A percentile compares a stretch with the other conserved stretches of the same genome.
Conservation (phyloP, 2,329 filamentous ascomycete genomes). For the Colletotrichum kahawae region DNA sequence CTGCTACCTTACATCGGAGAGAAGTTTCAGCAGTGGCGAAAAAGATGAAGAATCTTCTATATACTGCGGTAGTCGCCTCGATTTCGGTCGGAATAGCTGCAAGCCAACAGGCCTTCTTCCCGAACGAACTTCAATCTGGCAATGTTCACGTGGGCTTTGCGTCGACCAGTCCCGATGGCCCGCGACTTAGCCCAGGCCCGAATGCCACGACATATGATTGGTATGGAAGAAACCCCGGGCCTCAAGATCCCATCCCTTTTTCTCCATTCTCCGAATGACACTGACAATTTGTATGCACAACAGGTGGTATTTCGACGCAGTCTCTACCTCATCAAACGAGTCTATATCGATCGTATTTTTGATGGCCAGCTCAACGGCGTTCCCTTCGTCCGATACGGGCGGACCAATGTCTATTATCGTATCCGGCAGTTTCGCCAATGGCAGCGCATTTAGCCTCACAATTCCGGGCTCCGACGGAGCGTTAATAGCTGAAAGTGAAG, state of each 20-base stretch:
- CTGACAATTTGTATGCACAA: background rate
- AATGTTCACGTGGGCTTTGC: background rate
- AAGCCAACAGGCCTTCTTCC: background rate
- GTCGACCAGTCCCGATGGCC: background rate
- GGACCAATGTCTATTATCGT: background rate
- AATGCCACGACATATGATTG: background rate
- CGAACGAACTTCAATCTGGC: background rate
- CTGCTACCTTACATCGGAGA: background rate
- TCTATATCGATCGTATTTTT: background rate
- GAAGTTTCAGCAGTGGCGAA: background rate
- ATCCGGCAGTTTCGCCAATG: background rate
- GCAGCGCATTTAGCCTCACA: background rate
- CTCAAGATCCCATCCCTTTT: background rate
- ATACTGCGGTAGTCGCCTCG: fast-evolving
- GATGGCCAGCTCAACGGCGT: background rate
- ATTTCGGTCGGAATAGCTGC: background rate
- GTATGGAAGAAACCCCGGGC: background rate
- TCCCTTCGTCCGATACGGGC: background rate
- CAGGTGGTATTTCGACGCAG: background rate
- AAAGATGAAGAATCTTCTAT: background rate
- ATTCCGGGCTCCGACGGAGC: background rate
- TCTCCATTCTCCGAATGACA: background rate
- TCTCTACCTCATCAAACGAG: background rate
- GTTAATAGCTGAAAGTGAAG: background rate
- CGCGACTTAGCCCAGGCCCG: background rate